Conservation (phyloP, 2,329 filamentous ascomycete species). For the Cordyceps javanica region DNA sequence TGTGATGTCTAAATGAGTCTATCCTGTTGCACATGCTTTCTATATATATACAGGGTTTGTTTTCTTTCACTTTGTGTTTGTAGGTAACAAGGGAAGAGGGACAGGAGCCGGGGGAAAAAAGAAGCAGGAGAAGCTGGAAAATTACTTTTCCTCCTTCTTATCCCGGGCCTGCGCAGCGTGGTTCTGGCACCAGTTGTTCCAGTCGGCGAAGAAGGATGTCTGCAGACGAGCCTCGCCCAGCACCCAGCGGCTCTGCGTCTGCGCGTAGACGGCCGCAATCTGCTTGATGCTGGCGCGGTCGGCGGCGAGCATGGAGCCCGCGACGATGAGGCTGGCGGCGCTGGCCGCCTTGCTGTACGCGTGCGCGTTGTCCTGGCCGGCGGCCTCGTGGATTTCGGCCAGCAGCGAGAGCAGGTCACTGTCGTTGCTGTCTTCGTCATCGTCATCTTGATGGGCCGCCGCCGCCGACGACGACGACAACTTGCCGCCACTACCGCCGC, state of each 20-base stretch:
- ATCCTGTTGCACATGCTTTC: neutral
- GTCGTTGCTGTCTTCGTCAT: slow-evolving; percentile 34
- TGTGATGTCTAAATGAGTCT: neutral
- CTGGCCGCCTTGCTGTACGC: slow-evolving; percentile 71
- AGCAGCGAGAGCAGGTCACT: slow-evolving; percentile 52
- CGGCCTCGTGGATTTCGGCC: slow-evolving; percentile 61
- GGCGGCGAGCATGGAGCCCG: slow-evolving; percentile 51
- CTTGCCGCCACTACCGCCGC: slow-evolving; percentile 29
- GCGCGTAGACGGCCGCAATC: slow-evolving; percentile 58
- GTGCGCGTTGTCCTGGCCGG: slow-evolving; percentile 57
- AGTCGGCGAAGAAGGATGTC: slow-evolving; percentile 62
- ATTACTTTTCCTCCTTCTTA: slow-evolving; percentile 10
- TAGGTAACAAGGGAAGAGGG: too few relatives aligned
- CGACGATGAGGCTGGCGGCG: slow-evolving; percentile 61
- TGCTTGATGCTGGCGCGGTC: slow-evolving; percentile 47
- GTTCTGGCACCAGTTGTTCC: slow-evolving; percentile 65
- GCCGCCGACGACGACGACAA: slow-evolving; percentile 31
- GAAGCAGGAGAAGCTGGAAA: too few relatives aligned
- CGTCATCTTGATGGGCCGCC: slow-evolving; percentile 20
- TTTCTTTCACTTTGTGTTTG: too few relatives aligned
- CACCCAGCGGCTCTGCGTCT: slow-evolving; percentile 53
- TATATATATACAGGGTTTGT: neutral
- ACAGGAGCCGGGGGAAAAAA: too few relatives aligned
- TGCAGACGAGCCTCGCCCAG: slow-evolving; percentile 54
- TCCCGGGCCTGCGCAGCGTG: slow-evolving; percentile 31